phyloP scores from a whole-genome alignment of 2,329 filamentous ascomycete genomes.

The Aphanoascus verrucosus region DNA sequence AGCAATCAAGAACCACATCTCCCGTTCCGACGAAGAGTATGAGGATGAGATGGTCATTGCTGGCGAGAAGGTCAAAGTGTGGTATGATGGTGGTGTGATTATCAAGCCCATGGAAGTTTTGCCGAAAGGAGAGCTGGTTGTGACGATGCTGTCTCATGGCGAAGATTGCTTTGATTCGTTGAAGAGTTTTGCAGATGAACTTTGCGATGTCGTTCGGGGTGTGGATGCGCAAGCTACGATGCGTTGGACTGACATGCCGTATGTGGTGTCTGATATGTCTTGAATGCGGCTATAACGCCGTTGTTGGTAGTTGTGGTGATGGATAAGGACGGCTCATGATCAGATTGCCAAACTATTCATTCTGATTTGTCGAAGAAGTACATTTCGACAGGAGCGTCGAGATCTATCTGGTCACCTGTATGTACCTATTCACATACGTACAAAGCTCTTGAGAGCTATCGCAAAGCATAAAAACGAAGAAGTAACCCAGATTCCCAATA shows the following conservation, averaged over 20 bases:
- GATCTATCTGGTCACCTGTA: no score
- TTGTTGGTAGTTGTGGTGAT: no score
- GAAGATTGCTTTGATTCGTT: conserved; percentile 1
- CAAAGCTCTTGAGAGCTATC: no score
- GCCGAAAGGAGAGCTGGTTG: background rate
- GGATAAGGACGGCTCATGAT: no score
- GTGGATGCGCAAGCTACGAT: background rate
- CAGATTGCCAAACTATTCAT: no score
- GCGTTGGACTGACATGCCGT: background rate
- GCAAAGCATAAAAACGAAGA: background rate
- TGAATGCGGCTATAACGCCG: background rate
- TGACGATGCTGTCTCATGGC: background rate
- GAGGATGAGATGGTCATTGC: background rate
- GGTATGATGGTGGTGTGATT: background rate
- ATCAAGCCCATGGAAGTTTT: background rate
- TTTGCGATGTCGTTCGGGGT: background rate
- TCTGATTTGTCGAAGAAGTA: no score
- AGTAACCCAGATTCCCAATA: no score
- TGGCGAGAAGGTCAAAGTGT: background rate
- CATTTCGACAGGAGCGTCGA: no score
- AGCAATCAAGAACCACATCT: background rate
- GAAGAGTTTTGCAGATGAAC: background rate
- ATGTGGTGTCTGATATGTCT: background rate
- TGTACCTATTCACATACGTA: no score
- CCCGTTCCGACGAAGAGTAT: background rate